Conservation (phyloP, 768 basidiomycete genomes). For the Pleurotus salmoneostramineus region DNA sequence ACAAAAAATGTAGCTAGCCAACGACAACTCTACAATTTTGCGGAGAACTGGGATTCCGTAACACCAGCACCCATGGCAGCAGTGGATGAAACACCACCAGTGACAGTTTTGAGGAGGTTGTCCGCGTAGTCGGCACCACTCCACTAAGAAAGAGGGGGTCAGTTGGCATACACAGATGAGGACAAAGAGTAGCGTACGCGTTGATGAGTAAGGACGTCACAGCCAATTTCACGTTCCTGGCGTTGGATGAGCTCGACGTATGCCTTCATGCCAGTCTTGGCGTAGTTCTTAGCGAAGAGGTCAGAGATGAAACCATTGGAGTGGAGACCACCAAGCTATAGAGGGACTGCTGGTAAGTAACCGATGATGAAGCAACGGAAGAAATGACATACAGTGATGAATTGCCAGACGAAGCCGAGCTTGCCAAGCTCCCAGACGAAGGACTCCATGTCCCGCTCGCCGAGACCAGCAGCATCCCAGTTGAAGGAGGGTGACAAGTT, state of each 20-base stretch:
- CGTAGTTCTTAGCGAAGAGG: conserved; percentile 82
- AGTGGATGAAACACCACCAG: conserved; percentile 94
- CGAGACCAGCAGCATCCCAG: conserved; percentile 92
- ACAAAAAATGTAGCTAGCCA: neutral
- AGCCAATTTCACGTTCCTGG: conserved; percentile 88
- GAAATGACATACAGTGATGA: conserved; percentile 79
- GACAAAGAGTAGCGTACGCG: conserved; percentile 50
- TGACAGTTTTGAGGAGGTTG: conserved; percentile 90
- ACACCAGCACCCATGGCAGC: conserved; percentile 99
- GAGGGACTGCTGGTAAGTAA: conserved; percentile 6
- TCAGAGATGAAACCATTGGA: conserved; percentile 98
- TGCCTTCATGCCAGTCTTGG: conserved; percentile 97
- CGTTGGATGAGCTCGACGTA: conserved; percentile 95
- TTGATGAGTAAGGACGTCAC: conserved; percentile 97
- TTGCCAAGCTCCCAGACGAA: conserved; percentile 94
- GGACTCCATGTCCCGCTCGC: conserved; percentile 77
- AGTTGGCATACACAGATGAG: neutral
- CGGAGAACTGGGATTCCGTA: conserved; percentile 81
- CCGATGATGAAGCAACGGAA: neutral
- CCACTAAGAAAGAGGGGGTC: conserved; percentile 54
- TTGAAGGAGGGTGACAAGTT: conserved; percentile 94
- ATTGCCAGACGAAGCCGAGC: conserved; percentile 98
- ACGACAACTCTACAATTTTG: conserved; percentile 34
- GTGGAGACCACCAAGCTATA: conserved; percentile 90
- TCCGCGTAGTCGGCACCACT: conserved; percentile 94